Base-by-base conservation (phyloP, 2,329 filamentous ascomycete species). In the Leptographium radiaticola region DNA sequence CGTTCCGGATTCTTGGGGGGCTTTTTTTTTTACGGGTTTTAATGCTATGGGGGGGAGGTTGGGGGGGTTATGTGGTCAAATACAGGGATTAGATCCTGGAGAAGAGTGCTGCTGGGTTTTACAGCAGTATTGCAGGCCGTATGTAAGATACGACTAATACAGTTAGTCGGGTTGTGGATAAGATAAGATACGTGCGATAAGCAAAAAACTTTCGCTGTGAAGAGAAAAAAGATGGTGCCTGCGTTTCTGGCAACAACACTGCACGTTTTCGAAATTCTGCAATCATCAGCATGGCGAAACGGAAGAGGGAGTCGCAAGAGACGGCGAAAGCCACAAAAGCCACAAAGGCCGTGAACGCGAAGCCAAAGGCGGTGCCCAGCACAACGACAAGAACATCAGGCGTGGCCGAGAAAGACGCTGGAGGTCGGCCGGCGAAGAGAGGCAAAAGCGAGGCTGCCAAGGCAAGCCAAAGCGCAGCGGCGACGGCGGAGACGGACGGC, bases 271-370 rank as follows among this genome's bases (percentile, higher is more conserved):
- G 34, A 6, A 33, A 33, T 36, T n/a, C 42, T 31, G 38, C 15
- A 30, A 44, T 20, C 40, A 34, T 20, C 1, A 40, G 13, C n/a
- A 56, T 56, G 49, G 25, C 25, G 5, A 59, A 60, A 46, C 49
- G 58, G 44, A 59, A 59, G 51, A 44, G 58, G 49, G 57, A 57
- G 11, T 12, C 51, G 13, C 56, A 58, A 45, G 53, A 49, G 16
- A 1, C 46, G 15, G 25, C 43, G 7, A 44, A 34, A 12, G 16
- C 8, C 6, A 40, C 30, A 10, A 30, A 7, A 30, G 40, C 18
- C 8, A 15, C 12, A 18, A 18, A 25, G 25, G 25, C 25, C 25
- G 25, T 2, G 25, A 25, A 25, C 25, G 25, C 3, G 5, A 25
- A 25, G 25, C 2, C 25, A 2, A 25, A 25, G 5, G 25, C 25